Conservation (phyloP, 2,329 filamentous ascomycete genomes). For the Aspergillus versicolor region DNA sequence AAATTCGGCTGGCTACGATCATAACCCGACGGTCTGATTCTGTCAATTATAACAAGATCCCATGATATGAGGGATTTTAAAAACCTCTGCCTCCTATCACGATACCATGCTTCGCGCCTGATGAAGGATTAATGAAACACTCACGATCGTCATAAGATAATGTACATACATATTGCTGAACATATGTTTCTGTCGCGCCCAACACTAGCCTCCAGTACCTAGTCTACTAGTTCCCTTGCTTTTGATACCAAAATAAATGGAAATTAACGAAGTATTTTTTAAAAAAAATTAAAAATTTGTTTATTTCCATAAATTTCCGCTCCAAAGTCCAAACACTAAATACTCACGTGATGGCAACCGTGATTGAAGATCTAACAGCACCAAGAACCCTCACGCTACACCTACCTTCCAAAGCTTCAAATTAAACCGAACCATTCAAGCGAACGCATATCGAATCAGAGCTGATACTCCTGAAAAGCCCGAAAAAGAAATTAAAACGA, state of each 20-base stretch:
- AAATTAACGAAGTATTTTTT: too few species aligned
- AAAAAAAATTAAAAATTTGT: too few species aligned
- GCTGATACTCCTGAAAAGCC: background rate
- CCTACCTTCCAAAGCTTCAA: background rate
- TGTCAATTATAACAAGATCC: conserved; percentile 5
- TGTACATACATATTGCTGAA: conserved; percentile 22
- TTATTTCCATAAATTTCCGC: too few species aligned
- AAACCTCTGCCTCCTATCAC: conserved; percentile 1
- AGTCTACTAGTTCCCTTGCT: too few species aligned
- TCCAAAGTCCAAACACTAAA: too few species aligned
- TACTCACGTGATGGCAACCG: too few species aligned
- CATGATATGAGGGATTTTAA: background rate
- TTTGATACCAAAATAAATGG: too few species aligned
- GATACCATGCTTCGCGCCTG: conserved; percentile 9
- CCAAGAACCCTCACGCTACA: background rate
- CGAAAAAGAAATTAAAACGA: background rate
- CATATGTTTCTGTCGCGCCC: conserved; percentile 8
- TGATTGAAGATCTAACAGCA: background rate
- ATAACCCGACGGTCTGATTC: conserved; percentile 17
- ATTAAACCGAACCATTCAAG: background rate
- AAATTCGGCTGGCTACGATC: conserved; percentile 46
- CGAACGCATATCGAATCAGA: background rate
- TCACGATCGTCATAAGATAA: conserved; percentile 21
- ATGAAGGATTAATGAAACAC: conserved; percentile 18
- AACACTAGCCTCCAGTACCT: background rate